A percentile compares a stretch with the other conserved stretches of the same genome.
phyloP scores from a whole-genome alignment of 2,329 filamentous ascomycete species.

The Paradendryphiella salina region DNA sequence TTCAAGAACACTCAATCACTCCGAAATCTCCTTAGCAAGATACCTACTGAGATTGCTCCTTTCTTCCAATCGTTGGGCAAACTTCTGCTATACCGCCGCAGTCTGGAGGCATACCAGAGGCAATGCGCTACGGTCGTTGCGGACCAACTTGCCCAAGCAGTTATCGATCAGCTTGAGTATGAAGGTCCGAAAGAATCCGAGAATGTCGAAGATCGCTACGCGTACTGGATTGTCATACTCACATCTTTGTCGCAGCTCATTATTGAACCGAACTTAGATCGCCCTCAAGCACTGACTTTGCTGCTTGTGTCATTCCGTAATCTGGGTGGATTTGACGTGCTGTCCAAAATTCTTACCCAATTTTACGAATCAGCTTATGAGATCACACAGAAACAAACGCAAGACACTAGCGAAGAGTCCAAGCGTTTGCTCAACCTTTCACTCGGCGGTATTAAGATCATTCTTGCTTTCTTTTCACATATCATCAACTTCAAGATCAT shows the following conservation, averaged over 20 bases:
- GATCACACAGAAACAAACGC: slow-evolving; percentile 50
- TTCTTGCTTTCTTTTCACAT: slow-evolving; percentile 78
- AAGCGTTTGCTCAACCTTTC: slow-evolving; percentile 51
- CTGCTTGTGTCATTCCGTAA: slow-evolving; percentile 87
- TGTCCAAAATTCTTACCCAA: slow-evolving; percentile 71
- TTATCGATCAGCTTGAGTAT: slow-evolving; percentile 67
- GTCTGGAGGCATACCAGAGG: slow-evolving; percentile 65
- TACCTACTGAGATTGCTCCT: slow-evolving; percentile 77
- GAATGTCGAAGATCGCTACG: slow-evolving; percentile 65
- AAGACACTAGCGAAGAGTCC: slow-evolving; percentile 51
- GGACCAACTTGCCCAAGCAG: slow-evolving; percentile 70
- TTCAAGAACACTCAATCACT: slow-evolving; percentile 80
- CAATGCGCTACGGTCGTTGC: slow-evolving; percentile 65
- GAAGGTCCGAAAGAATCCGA: slow-evolving; percentile 52
- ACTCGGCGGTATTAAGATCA: slow-evolving; percentile 72
- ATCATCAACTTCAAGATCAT: slow-evolving; percentile 79
- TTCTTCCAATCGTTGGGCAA: slow-evolving; percentile 87
- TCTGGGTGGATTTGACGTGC: slow-evolving; percentile 70
- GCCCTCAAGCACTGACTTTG: slow-evolving; percentile 60
- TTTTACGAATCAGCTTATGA: slow-evolving; percentile 65
- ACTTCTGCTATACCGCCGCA: slow-evolving; percentile 73
- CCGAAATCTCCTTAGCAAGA: slow-evolving; percentile 73
- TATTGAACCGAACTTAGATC: slow-evolving; percentile 63
- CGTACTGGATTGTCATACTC: slow-evolving; percentile 81
- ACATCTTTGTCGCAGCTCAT: slow-evolving; percentile 77